Conservation (phyloP, 2,329 filamentous ascomycete genomes). For the Penicillium griseofulvum region DNA sequence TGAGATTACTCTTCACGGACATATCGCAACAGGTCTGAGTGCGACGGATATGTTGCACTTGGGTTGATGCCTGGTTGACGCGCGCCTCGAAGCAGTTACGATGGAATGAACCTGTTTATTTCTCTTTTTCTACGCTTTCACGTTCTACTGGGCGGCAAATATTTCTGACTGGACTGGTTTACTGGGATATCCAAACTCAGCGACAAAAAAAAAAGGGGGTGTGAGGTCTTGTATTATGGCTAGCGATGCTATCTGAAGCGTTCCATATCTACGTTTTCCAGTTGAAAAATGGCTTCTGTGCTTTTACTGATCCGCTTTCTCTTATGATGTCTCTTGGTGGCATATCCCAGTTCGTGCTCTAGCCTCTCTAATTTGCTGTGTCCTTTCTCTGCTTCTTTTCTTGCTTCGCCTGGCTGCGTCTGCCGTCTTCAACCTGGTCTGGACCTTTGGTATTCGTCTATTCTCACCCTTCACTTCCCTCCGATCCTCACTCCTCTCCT, state of each 20-base stretch:
- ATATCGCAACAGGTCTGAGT: conserved; percentile 12
- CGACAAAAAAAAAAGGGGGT: conserved; percentile 4
- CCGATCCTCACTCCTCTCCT: conserved; percentile 12
- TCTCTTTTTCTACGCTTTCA: conserved; percentile 14
- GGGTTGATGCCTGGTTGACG: conserved; percentile 11
- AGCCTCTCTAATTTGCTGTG: conserved; percentile 2
- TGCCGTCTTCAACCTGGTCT: conserved; percentile 7
- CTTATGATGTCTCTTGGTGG: conserved; percentile 6
- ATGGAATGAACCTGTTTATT: conserved; percentile 29
- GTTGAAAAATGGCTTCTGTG: conserved; percentile 9
- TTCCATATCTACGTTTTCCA: conserved; percentile 9
- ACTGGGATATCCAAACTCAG: conserved; percentile 17
- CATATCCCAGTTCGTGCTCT: conserved; percentile 2
- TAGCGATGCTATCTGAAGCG: conserved; percentile 20
- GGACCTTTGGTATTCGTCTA: not conserved
- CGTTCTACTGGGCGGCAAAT: conserved; percentile 14
- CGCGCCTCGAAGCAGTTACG: conserved; percentile 21
- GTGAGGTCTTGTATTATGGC: conserved; percentile 10
- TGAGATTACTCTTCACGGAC: conserved; percentile 40
- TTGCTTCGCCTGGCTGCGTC: conserved; percentile 16
- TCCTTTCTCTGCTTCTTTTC: conserved; percentile 6
- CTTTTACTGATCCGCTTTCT: not conserved
- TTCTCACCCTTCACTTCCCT: conserved; percentile 4
- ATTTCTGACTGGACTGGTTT: conserved; percentile 10
- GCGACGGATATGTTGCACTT: conserved; percentile 1